These are phyloP conservation scores for Ichthyophthirius multifiliis DNA, from an alignment of 169 alveolate genomes.

Conservation along the genomic window DNA sequence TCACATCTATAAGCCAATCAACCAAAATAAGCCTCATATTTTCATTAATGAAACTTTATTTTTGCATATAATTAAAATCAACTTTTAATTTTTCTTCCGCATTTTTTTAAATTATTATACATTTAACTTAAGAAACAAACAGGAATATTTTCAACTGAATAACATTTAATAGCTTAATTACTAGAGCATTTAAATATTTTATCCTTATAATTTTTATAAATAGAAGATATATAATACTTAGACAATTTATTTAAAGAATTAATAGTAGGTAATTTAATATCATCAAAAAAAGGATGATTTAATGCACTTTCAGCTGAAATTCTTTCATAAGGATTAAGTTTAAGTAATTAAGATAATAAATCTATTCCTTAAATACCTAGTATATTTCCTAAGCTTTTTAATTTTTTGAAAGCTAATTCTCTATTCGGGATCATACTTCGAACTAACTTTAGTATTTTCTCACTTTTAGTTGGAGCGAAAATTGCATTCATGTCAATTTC, in stretches of 20 bases:
- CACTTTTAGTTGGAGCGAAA: background rate
- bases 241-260: no score
- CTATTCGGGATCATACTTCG: conserved; percentile 41
- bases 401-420: conserved; percentile 12
- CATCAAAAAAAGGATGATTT: conserved; percentile 71
- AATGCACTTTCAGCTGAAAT: conserved; percentile 73
- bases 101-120: no score
- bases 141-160: no score
- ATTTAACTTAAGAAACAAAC: no score
- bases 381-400: conserved; percentile 36
- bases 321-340: conserved; percentile 57
- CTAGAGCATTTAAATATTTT: no score
- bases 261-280: background rate
- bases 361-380: conserved; percentile 63
- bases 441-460: conserved; percentile 20
- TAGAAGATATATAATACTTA: no score
- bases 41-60: conserved; percentile 59
- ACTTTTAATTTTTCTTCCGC: no score
- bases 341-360: conserved; percentile 44
- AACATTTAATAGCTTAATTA: no score
- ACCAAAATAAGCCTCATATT: conserved; percentile 81
- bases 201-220: no score
- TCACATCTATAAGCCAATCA: conserved; percentile 86
- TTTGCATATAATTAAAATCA: conserved; percentile 33
- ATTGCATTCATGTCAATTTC: conserved; percentile 11